Conservation (phyloP, 371 early-diverging fungal species). For the Rhizomucor pusillus region DNA sequence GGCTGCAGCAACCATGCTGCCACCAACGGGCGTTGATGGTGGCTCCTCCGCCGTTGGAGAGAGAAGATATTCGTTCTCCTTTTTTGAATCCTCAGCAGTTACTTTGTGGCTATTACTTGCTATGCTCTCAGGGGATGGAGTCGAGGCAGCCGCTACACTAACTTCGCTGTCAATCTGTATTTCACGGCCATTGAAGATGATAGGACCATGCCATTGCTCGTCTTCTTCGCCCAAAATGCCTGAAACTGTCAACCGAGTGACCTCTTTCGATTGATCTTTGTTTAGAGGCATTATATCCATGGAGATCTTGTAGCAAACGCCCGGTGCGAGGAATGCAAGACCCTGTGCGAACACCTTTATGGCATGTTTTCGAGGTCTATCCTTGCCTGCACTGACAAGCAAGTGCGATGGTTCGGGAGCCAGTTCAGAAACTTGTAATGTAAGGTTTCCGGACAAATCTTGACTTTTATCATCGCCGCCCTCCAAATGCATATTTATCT, state of each 20-base stretch:
- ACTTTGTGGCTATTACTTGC: background rate
- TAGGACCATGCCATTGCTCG: constrained; percentile 18
- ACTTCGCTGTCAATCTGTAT: constrained; percentile 3
- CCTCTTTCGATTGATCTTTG: constrained; percentile 12
- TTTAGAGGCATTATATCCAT: constrained; percentile 17
- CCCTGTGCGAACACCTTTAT: constrained; percentile 4
- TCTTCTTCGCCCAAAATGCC: constrained; percentile 33
- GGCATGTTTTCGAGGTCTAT: constrained; percentile 12
- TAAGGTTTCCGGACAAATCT: constrained; percentile 15
- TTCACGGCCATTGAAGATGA: constrained; percentile 17
- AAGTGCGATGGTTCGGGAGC: constrained; percentile 25
- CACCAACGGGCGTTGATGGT: background rate
- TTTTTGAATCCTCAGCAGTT: background rate
- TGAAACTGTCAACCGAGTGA: constrained; percentile 24
- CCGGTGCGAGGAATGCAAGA: background rate
- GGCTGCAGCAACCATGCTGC: constrained; percentile 28
- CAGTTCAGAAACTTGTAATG: constrained; percentile 16
- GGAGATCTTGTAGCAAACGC: constrained; percentile 17
- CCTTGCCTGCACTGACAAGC: constrained; percentile 9
- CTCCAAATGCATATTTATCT: constrained; percentile 7
- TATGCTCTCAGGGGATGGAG: background rate
- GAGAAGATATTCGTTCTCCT: background rate
- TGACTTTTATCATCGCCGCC: constrained; percentile 4
- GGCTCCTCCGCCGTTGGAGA: background rate
- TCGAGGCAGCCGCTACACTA: background rate